Conservation (phyloP, 495 filamentous ascomycete species). For the Aspergillus saccharolyticus region DNA sequence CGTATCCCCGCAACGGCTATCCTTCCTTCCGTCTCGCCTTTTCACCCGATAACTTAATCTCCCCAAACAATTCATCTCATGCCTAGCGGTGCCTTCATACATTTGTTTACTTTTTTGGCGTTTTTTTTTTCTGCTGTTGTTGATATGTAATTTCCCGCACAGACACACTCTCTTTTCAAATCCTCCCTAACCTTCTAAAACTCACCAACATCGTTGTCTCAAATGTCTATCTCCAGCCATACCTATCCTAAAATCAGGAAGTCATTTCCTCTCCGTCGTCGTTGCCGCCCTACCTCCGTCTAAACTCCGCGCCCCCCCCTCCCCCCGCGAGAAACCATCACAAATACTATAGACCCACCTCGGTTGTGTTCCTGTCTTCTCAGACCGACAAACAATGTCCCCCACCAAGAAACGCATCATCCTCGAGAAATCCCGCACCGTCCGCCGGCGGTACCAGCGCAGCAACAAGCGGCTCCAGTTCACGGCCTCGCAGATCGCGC, state of each 20-base stretch:
- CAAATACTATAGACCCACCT: too few species aligned
- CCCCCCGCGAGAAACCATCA: too few species aligned
- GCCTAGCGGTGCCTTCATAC: background rate
- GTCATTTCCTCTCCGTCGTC: background rate
- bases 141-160: background rate
- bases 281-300: background rate
- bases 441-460: conserved; percentile 44
- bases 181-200: background rate
- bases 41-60: conserved; percentile 4
- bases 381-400: conserved; percentile 27
- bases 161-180: background rate
- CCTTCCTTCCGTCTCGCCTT: conserved; percentile 5
- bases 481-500: conserved; percentile 36
- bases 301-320: background rate
- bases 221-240: background rate
- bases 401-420: conserved; percentile 35
- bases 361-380: too few species aligned
- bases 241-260: background rate
- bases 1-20: conserved; percentile 27
- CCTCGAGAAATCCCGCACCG: conserved; percentile 43
- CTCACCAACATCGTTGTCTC: background rate
- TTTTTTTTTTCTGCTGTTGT: background rate
- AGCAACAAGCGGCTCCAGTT: conserved; percentile 41
- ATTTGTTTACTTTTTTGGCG: background rate
- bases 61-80: background rate